Evolutionary conservation across 139 green algal species (phyloP), one percentile per base, ranked within the genome.

Genomic region (Trebouxia sp.): DNA sequence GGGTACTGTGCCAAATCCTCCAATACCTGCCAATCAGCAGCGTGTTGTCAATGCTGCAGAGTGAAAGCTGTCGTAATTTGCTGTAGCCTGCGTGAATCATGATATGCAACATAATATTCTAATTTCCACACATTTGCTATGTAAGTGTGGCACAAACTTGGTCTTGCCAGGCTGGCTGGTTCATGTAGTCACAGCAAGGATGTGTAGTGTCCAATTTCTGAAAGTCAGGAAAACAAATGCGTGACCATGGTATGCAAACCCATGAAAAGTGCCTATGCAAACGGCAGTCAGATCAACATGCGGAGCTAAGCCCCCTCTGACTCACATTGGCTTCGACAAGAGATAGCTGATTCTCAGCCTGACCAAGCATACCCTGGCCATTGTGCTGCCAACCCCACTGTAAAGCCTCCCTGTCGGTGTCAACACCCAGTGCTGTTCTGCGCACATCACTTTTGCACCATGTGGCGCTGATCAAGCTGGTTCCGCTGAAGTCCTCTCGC

Each of bases 301-400:
- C n/a, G n/a, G n/a, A n/a, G n/a, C n/a, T n/a, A n/a, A n/a, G n/a
- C n/a, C n/a, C n/a, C n/a, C n/a, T n/a, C n/a, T n/a, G 14, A 35
- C 77, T 38, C n/a, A 82, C 77, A 51, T 82, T 82, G 41, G 56
- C 48, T 30, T 80, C 50, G 53, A 84, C 20, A n/a, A 84, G 70
- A 43, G 70, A 84, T 17, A 84, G 28, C 24, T 66, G 53, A 17
- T 47, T 56, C 12, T 37, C 30, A 22, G 47, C 32, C 45, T 48
- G 38, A 17, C 70, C 70, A 14, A 79, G 32, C 70, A 84, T 26
- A 15, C 14, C 53, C 22, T 42, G 62, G 22, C 30, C 70, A 53
- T 81, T 81, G 28, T 76, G 20, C 37, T 83, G 30, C 79, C 75
- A 85, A 43, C 86, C 86, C 86, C 86, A 90, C n/a, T 65, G 12